Conservation (phyloP, 2,329 filamentous ascomycete genomes). For the Penicillium sp. region DNA sequence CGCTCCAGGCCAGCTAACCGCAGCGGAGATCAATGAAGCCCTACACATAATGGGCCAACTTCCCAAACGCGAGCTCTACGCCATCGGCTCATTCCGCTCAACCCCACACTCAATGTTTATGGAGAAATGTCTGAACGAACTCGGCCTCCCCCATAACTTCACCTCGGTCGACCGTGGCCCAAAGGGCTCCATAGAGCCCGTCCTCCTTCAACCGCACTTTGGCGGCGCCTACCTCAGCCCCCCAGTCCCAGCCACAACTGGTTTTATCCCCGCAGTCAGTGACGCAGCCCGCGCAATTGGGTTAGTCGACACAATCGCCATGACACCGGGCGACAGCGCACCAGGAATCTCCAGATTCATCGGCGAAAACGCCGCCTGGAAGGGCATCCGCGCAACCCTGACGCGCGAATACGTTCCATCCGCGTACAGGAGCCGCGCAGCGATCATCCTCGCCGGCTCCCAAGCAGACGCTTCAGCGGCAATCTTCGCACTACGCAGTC, state of each 20-base stretch:
- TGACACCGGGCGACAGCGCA: constrained; percentile 46
- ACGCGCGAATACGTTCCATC: constrained; percentile 80
- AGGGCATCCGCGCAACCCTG: constrained; percentile 77
- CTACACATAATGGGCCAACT: constrained; percentile 77
- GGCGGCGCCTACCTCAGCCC: constrained; percentile 81
- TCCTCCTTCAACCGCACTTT: constrained; percentile 72
- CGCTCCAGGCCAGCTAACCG: constrained; percentile 80
- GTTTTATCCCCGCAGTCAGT: constrained; percentile 65
- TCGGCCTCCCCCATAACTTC: constrained; percentile 83
- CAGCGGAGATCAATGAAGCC: constrained; percentile 79
- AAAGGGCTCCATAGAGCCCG: constrained; percentile 66
- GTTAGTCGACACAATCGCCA: constrained; percentile 77
- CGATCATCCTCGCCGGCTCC: constrained; percentile 70
- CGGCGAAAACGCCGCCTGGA: constrained; percentile 82
- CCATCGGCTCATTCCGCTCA: constrained; percentile 71
- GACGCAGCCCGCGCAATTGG: constrained; percentile 77
- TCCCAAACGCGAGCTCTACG: constrained; percentile 76
- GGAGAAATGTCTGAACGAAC: constrained; percentile 77
- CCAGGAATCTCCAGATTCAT: constrained; percentile 51
- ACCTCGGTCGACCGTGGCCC: constrained; percentile 70
- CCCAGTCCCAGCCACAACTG: constrained; percentile 59
- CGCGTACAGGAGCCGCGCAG: constrained; percentile 73
- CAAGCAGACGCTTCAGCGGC: constrained; percentile 74
- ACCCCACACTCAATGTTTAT: constrained; percentile 81
- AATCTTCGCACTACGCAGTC: constrained; percentile 74